These are phyloP conservation scores for Coniochaeta sp. DNA, from an alignment of 2,329 filamentous ascomycete genomes.

Conservation along the genomic window DNA sequence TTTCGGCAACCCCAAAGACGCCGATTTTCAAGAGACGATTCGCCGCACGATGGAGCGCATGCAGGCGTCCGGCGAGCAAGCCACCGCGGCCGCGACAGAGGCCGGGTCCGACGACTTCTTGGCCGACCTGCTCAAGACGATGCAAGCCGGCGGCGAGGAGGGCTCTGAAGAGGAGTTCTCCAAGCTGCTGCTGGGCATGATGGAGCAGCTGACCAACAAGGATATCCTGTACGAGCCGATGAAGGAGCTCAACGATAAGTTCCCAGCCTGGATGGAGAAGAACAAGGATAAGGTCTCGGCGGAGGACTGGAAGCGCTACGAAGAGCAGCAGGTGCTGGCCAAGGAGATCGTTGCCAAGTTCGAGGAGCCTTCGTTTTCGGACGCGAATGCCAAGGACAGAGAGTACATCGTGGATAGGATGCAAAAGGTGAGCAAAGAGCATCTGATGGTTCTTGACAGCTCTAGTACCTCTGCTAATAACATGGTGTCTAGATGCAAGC, in stretches of 20 bases:
- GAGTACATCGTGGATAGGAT: constrained; percentile 95
- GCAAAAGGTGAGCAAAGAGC: constrained; percentile 67
- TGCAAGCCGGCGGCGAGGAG: constrained; percentile 46
- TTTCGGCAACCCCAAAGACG: constrained; percentile 35
- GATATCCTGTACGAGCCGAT: constrained; percentile 98
- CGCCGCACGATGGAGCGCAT: constrained; percentile 92
- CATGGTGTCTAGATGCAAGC: constrained; percentile 75
- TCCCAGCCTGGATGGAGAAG: constrained; percentile 78
- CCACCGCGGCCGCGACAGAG: constrained; percentile 67
- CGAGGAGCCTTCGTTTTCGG: constrained; percentile 71
- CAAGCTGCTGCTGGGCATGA: constrained; percentile 94
- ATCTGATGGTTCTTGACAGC: background rate
- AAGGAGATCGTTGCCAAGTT: constrained; percentile 84
- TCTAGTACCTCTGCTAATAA: background rate
- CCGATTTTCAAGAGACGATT: constrained; percentile 86
- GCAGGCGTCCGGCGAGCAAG: constrained; percentile 80
- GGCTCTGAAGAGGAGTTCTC: constrained; percentile 77
- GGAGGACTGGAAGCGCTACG: constrained; percentile 73
- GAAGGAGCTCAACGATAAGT: constrained; percentile 93
- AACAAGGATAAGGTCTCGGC: constrained; percentile 58
- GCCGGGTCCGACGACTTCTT: constrained; percentile 70
- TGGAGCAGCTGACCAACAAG: constrained; percentile 98
- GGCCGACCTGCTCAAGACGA: constrained; percentile 85
- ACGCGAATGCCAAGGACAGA: constrained; percentile 72
- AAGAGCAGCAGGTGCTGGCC: constrained; percentile 72